These are phyloP conservation scores for Dentipellis fragilis DNA, from an alignment of 768 basidiomycete genomes.

Conservation along the genomic window DNA sequence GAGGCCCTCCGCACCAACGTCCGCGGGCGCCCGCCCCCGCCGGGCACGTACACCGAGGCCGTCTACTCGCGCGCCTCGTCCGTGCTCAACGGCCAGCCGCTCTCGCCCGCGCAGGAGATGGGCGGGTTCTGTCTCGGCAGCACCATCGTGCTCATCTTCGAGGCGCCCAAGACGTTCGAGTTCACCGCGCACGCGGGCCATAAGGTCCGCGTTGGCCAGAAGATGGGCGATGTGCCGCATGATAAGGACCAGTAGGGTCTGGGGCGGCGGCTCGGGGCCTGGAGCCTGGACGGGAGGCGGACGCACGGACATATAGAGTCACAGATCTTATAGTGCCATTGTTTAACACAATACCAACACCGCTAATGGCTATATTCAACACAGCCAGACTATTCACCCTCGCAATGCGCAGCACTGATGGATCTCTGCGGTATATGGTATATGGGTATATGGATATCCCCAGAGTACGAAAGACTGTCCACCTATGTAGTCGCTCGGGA, in stretches of 20 bases:
- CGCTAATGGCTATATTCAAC: no score
- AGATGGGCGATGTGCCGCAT: slow-evolving; percentile 48
- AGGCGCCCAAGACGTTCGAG: slow-evolving; percentile 79
- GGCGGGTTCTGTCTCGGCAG: slow-evolving; percentile 94
- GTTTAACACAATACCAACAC: no score
- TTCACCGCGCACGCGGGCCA: slow-evolving; percentile 71
- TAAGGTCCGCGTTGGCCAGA: slow-evolving; percentile 81
- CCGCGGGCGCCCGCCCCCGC: slow-evolving; percentile 57
- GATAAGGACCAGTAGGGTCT: slow-evolving; percentile 18
- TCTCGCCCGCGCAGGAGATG: slow-evolving; percentile 87
- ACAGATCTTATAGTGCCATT: no score
- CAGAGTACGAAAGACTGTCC: no score
- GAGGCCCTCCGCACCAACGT: slow-evolving; percentile 87
- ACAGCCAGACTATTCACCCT: no score
- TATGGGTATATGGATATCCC: no score
- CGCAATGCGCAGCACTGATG: no score
- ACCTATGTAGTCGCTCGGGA: no score
- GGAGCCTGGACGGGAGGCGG: no score
- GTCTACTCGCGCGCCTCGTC: slow-evolving; percentile 80
- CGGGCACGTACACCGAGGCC: slow-evolving; percentile 87
- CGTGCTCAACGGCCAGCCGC: slow-evolving; percentile 79
- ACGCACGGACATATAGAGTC: no score
- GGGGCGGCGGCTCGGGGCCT: neutral
- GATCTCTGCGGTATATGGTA: no score
- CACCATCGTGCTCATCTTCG: slow-evolving; percentile 94